These are phyloP conservation scores for Camelina neglecta DNA, from an alignment of 345 rosid species.

Conservation along the genomic window DNA sequence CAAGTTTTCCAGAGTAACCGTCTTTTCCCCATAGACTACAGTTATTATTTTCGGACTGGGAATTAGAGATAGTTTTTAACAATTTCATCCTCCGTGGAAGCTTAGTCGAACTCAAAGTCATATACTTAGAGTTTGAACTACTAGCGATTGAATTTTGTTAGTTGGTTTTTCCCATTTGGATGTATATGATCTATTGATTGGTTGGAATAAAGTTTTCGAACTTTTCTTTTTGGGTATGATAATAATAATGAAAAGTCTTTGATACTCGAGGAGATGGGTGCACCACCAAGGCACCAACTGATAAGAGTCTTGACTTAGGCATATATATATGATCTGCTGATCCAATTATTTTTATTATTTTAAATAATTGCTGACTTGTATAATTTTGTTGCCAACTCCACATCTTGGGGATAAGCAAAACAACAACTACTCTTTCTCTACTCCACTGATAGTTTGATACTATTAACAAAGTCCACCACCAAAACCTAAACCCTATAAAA, in stretches of 20 bases:
- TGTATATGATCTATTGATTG: conserved; percentile 26
- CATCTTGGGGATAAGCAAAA: conserved; percentile 20
- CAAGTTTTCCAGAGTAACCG: conserved; percentile 29
- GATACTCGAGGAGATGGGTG: conserved; percentile 1
- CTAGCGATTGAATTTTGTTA: conserved; percentile 20
- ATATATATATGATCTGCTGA: conserved; percentile 20
- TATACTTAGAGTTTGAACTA: conserved; percentile 19
- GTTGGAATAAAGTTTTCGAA: conserved; percentile 21
- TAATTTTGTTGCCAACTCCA: conserved; percentile 42
- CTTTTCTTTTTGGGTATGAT: conserved; percentile 17
- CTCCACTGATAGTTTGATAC: conserved; percentile 31
- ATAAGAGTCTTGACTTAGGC: conserved; percentile 4
- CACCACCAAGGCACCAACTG: conserved; percentile 23
- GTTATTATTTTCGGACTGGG: neutral
- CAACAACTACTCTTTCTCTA: conserved; percentile 41
- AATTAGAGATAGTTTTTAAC: neutral
- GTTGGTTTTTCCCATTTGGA: conserved; percentile 18
- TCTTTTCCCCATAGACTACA: conserved; percentile 1
- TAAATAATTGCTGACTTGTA: conserved; percentile 28
- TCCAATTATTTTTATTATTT: conserved; percentile 8
- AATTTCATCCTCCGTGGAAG: neutral
- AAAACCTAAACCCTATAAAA: conserved; percentile 26
- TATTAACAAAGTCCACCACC: conserved; percentile 36
- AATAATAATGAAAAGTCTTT: neutral
- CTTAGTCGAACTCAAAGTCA: conserved; percentile 4